Percentiles rank a stretch among this genome's conserved stretches.
phyloP scores from a whole-genome alignment of 176 grass and related monocot genomes.

The Alloteropsis semialata region DNA sequence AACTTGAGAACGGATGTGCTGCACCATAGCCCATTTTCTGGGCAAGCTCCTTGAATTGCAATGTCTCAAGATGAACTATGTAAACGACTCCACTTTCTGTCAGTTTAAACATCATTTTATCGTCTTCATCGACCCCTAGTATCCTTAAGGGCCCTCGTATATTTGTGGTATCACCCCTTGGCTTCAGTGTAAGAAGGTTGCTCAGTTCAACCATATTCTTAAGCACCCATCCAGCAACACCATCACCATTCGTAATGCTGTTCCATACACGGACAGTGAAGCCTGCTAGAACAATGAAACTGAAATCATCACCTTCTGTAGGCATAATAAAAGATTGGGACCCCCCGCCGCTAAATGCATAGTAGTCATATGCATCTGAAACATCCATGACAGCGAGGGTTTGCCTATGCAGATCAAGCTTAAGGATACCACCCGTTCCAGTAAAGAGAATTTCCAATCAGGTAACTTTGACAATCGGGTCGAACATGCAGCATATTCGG shows the following conservation, averaged over 20 bases:
- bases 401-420: background rate
- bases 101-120: background rate
- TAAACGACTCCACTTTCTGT: too few relatives aligned
- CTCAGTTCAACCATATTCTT: background rate
- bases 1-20: background rate
- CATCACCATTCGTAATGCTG: background rate
- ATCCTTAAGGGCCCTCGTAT: background rate
- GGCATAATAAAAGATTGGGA: background rate
- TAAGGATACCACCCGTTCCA: background rate
- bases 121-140: background rate
- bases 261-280: background rate
- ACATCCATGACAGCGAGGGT: background rate
- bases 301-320: background rate
- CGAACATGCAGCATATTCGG: too few relatives aligned
- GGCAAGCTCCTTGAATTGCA: background rate
- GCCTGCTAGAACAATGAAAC: background rate
- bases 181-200: too few relatives aligned
- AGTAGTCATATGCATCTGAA: too few relatives aligned
- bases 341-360: too few relatives aligned
- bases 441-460: background rate
- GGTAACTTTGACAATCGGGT: background rate
- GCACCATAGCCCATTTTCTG: too few relatives aligned
- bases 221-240: background rate
- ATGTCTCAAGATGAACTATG: background rate
- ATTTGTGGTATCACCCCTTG: background rate